Evolutionary conservation across 208 protist species (phyloP).

Genomic region (Trypanosomatidae sp.): DNA sequence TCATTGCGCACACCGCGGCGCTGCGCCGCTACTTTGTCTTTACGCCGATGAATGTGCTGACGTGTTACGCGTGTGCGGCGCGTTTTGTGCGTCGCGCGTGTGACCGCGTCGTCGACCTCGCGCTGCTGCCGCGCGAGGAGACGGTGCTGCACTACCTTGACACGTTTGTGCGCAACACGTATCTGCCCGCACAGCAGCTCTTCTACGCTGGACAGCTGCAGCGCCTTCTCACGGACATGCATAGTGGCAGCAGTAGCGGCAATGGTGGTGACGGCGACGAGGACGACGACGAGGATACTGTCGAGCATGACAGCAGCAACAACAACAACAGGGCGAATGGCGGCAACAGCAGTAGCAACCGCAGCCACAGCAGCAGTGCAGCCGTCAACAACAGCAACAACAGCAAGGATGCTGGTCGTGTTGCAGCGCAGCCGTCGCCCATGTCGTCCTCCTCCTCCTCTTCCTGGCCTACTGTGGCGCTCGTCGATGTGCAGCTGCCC

Average conservation of each 20-base stretch:
- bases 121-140: slow-evolving; percentile 20
- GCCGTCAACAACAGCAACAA: neutral
- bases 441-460: no score
- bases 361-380: neutral
- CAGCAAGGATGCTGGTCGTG: neutral
- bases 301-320: neutral
- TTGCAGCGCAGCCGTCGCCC: no score
- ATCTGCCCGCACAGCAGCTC: slow-evolving; percentile 41
- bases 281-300: neutral
- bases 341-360: neutral
- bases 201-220: slow-evolving; percentile 64
- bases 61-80: slow-evolving; percentile 55
- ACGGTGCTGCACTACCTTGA: slow-evolving; percentile 53
- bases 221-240: slow-evolving; percentile 32
- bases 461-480: slow-evolving; percentile 46
- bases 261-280: slow-evolving; percentile 1
- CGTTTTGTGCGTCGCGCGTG: slow-evolving; percentile 53
- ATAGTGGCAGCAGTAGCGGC: slow-evolving; percentile 9
- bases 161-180: slow-evolving; percentile 45
- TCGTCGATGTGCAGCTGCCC: slow-evolving; percentile 17
- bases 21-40: slow-evolving; percentile 76
- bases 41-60: slow-evolving; percentile 77
- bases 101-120: slow-evolving; percentile 27
- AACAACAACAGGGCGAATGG: neutral
- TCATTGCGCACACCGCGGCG: slow-evolving; percentile 33